These are phyloP conservation scores for Arabidopsis arenosa DNA, from an alignment of 345 rosid genomes.

Conservation along the genomic window DNA sequence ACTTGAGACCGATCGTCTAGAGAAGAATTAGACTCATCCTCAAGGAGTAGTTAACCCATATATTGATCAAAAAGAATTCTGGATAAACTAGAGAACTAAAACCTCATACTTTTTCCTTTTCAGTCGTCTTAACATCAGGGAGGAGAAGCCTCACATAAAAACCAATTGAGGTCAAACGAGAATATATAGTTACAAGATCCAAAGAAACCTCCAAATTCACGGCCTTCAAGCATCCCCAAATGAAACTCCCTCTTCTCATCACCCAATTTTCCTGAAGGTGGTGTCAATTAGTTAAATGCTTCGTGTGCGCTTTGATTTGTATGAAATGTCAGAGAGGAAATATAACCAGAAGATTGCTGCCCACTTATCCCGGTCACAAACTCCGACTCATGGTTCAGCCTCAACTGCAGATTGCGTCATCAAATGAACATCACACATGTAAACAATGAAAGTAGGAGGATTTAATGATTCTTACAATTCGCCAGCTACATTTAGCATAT, in stretches of 20 bases:
- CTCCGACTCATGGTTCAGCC: conserved; percentile 25
- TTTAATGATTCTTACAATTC: conserved; percentile 16
- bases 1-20: too few species aligned
- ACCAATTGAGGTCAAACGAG: not conserved
- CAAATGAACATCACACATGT: not conserved
- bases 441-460: not conserved
- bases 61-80: too few species aligned
- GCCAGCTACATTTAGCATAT: not conserved
- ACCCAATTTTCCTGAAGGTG: not conserved
- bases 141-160: not conserved
- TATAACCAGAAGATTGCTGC: rapidly evolving
- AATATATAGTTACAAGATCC: not conserved
- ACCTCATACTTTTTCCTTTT: not conserved
- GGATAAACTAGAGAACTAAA: too few species aligned
- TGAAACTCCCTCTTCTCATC: not conserved
- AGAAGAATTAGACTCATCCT: too few species aligned
- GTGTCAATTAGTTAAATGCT: not conserved
- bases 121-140: not conserved
- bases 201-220: conserved; percentile 18
- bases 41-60: too few species aligned
- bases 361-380: conserved; percentile 19
- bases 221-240: conserved; percentile 1
- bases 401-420: conserved; percentile 1
- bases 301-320: not conserved
- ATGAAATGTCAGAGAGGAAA: conserved; percentile 21